Evolutionary conservation across 2,329 filamentous ascomycete genomes (phyloP), one percentile per base, ranked within the genome.

Genomic region (Epichloe gansuensis): DNA sequence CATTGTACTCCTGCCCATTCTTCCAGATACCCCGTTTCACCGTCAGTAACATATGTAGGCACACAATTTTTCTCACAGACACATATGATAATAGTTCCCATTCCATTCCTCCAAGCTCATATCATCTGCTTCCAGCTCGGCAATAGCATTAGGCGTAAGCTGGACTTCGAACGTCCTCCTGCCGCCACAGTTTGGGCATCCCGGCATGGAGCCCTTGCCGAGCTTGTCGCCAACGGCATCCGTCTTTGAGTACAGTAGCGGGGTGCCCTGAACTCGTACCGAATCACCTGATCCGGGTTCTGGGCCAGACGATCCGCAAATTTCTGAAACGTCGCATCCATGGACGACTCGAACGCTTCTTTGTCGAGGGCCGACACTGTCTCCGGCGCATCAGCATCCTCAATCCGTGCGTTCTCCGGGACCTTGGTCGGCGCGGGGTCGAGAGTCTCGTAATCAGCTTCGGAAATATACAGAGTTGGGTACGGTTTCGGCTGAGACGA

Each of bases 1-100:
- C 91, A 98, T 69, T 98, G 93, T 58, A 97, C 93, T 6, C 91
- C 93, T n/a, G 80, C 83, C 91, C 93, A 98, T 69, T 98, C 93
- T 73, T 97, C 93, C 17, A 90, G 63, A 69, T 94, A 97, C 1
- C 84, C 88, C 0, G 83, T 79, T 62, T 82, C 76, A 0, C 82
- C 86, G 38, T 76, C 72, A 12, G 69, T 67, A 6, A 81, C 75
- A 0, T 78, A 77, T 5, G 67, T 67, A 15, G 81, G 80, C 61
- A 77, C 75, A 65, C 93, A 97, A 66, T 97, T 88, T 63, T 71
- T 80, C 58, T 78, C 81, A 67, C 93, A 98, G 7, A 94, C 89
- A 0, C 82, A 90, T 39, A 97, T 74, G 54, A 98, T 81, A 8
- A 98, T 78, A 0, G 90, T 97, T 0, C 91, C 93, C 93, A 98